These are phyloP conservation scores for Artomyces pyxidatus DNA, from an alignment of 768 basidiomycete species.

Conservation along the genomic window DNA sequence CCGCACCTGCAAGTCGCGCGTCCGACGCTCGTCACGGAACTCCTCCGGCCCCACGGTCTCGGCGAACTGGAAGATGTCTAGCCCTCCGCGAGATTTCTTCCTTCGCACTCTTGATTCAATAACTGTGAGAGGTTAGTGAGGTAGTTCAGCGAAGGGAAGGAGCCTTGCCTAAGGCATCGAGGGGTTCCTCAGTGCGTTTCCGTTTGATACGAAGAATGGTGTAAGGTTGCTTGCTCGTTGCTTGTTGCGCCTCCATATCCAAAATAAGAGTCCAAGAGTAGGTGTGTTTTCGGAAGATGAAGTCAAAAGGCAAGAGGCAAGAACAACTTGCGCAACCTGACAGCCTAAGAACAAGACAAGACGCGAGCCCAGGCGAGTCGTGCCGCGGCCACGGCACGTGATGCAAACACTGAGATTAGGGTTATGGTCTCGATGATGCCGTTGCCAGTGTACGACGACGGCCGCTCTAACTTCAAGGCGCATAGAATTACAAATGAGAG, in stretches of 20 bases:
- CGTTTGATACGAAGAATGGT: constrained; percentile 79
- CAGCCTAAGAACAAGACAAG: no score
- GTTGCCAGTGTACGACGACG: no score
- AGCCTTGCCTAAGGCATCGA: constrained; percentile 63
- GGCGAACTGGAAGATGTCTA: constrained; percentile 72
- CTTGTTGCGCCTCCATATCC: constrained; percentile 10
- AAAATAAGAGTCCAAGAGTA: no score
- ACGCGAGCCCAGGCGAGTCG: no score
- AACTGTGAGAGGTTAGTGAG: constrained; percentile 30
- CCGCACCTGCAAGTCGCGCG: constrained; percentile 57
- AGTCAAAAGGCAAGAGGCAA: not conserved
- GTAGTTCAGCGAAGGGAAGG: not conserved
- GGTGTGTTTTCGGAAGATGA: not conserved
- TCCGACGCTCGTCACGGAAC: constrained; percentile 54
- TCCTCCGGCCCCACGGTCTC: constrained; percentile 65
- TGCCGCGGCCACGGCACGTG: no score
- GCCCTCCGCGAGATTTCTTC: constrained; percentile 49
- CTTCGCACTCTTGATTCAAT: constrained; percentile 52
- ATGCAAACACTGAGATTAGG: no score
- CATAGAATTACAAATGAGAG: not conserved
- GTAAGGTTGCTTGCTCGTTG: constrained; percentile 33
- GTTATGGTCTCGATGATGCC: no score
- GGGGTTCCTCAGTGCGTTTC: constrained; percentile 73
- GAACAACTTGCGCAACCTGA: not conserved
- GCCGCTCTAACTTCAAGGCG: no score